A percentile compares a stretch with the other conserved stretches of the same genome.
These are phyloP conservation scores for Trametes meyenii DNA, from an alignment of 768 basidiomycete genomes.

Conservation along the genomic window DNA sequence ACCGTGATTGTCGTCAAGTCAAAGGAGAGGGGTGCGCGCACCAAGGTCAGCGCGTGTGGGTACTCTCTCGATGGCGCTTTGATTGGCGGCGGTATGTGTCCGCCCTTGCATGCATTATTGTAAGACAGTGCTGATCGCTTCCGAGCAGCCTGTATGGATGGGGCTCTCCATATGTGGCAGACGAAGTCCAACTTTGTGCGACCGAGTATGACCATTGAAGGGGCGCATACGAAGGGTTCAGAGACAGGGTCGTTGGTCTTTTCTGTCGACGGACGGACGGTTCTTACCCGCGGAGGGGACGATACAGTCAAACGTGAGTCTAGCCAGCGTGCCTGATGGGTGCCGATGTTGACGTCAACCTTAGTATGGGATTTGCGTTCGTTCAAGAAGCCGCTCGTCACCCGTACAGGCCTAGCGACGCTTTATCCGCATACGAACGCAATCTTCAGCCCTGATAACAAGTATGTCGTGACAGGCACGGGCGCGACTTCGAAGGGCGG, in stretches of 20 bases:
- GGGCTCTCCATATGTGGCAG: slow-evolving; percentile 92
- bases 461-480: slow-evolving; percentile 82
- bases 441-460: slow-evolving; percentile 93
- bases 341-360: not conserved
- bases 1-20: slow-evolving; percentile 95
- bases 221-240: slow-evolving; percentile 83
- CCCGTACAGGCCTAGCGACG: slow-evolving; percentile 65
- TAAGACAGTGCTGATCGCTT: slow-evolving; percentile 5
- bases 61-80: slow-evolving; percentile 90
- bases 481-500: slow-evolving; percentile 69
- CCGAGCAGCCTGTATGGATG: slow-evolving; percentile 80
- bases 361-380: slow-evolving; percentile 93
- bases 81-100: slow-evolving; percentile 80
- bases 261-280: slow-evolving; percentile 82
- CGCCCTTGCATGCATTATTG: slow-evolving; percentile 3
- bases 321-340: not conserved
- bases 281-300: slow-evolving; percentile 91
- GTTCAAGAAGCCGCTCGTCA: slow-evolving; percentile 86
- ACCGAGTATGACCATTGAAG: slow-evolving; percentile 84
- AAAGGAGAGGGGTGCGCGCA: slow-evolving; percentile 91
- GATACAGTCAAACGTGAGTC: slow-evolving; percentile 92
- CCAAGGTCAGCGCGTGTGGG: slow-evolving; percentile 84
- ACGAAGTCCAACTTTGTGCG: slow-evolving; percentile 91
- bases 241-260: slow-evolving; percentile 89
- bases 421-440: slow-evolving; percentile 94